phyloP scores from a whole-genome alignment of 805 yeast genomes.

The Kuraishia piskuri region DNA sequence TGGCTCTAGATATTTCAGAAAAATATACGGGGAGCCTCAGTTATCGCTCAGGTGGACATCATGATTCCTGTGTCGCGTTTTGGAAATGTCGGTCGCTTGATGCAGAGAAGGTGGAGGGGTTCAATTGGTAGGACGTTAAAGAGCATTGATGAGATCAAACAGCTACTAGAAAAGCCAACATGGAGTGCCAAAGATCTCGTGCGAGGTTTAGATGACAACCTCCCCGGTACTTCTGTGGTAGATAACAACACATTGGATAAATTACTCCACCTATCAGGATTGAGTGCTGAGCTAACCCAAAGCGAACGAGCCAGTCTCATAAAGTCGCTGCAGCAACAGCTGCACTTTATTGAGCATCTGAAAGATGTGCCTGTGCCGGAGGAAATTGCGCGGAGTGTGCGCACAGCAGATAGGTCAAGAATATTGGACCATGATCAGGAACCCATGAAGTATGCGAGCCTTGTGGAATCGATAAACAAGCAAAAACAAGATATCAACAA shows the following conservation, averaged over 20 bases:
- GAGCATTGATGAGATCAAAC: slow-evolving; percentile 9
- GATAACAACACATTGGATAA: slow-evolving; percentile 16
- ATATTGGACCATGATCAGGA: slow-evolving; percentile 17
- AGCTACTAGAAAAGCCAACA: slow-evolving; percentile 11
- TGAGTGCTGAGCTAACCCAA: slow-evolving; percentile 25
- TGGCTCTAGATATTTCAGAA: too few species aligned
- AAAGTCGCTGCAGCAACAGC: slow-evolving; percentile 33
- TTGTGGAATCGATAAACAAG: slow-evolving; percentile 17
- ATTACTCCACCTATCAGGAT: slow-evolving; percentile 40
- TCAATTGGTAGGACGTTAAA: slow-evolving; percentile 8
- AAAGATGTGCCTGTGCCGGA: slow-evolving; percentile 22
- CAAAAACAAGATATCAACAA: slow-evolving; percentile 17
- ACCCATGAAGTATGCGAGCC: slow-evolving; percentile 21
- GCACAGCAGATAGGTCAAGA: slow-evolving; percentile 14
- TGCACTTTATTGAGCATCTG: slow-evolving; percentile 39
- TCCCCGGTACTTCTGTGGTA: slow-evolving; percentile 3
- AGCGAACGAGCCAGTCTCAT: slow-evolving; percentile 13
- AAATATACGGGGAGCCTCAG: too few species aligned
- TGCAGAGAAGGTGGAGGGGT: background rate
- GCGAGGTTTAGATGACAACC: slow-evolving; percentile 6
- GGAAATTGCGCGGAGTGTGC: background rate
- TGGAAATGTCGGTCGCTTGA: background rate
- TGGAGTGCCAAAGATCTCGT: slow-evolving; percentile 20
- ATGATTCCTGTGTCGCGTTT: background rate
- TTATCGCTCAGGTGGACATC: background rate